A percentile compares a stretch with the other conserved stretches of the same genome.
phyloP scores from a whole-genome alignment of 306 rosid species.

The Dalbergia cultrata region DNA sequence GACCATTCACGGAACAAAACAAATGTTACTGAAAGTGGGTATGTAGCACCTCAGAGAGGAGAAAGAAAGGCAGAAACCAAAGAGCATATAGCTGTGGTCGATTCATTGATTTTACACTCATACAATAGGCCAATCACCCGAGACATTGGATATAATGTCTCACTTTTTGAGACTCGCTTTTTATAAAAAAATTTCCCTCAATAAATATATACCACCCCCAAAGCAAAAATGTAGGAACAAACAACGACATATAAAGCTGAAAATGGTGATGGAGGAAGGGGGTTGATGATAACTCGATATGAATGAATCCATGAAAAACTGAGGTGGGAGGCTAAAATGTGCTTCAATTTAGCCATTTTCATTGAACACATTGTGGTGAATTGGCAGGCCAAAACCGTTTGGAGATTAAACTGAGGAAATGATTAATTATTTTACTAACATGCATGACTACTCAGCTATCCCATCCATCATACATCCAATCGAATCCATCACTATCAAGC shows the following conservation, averaged over 20 bases:
- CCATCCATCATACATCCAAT: slow-evolving; percentile 62
- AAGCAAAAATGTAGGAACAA: slow-evolving; percentile 42
- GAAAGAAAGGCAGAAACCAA: slow-evolving; percentile 46
- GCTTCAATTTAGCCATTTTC: too few species aligned
- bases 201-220: not conserved
- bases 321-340: not conserved
- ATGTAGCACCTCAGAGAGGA: slow-evolving; percentile 36
- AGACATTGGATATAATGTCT: slow-evolving; percentile 51
- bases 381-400: not conserved
- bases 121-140: slow-evolving; percentile 39
- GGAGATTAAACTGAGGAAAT: slow-evolving; percentile 44
- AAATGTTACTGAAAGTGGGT: slow-evolving; percentile 58
- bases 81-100: slow-evolving; percentile 49
- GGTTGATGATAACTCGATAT: not conserved
- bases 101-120: slow-evolving; percentile 54
- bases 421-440: slow-evolving; percentile 43
- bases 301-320: not conserved
- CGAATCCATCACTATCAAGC: slow-evolving; percentile 67
- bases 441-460: slow-evolving; percentile 59
- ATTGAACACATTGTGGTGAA: too few species aligned
- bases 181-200: not conserved
- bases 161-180: slow-evolving; percentile 36
- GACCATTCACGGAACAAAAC: slow-evolving; percentile 53
- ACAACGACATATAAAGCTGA: slow-evolving; percentile 30
- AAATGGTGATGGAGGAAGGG: not conserved